phyloP scores from a whole-genome alignment of 1,284 basidiomycete species.

The Apiotrichum veenhuisii region DNA sequence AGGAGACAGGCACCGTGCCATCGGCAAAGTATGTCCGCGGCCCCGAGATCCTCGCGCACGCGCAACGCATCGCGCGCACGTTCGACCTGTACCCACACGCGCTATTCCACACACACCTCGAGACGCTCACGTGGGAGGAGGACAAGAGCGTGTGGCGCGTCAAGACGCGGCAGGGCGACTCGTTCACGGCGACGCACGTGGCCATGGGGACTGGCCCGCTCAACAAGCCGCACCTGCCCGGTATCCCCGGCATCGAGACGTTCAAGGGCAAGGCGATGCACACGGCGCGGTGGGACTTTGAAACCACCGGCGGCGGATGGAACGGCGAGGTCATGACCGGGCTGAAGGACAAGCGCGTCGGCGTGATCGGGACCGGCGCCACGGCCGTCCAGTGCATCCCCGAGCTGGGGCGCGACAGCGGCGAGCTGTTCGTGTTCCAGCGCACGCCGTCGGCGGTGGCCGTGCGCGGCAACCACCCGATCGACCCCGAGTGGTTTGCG shows the following conservation, averaged over 20 bases:
- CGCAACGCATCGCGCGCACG: constrained; percentile 10
- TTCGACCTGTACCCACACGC: constrained; percentile 15
- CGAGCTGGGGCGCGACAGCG: constrained; percentile 5
- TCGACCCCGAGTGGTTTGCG: constrained; percentile 18
- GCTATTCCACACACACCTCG: constrained; percentile 17
- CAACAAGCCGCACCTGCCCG: constrained; percentile 12
- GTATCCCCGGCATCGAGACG: constrained; percentile 8
- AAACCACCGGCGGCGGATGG: constrained; percentile 12
- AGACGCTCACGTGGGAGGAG: constrained; percentile 12
- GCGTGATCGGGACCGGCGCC: constrained; percentile 13
- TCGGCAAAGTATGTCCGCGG: constrained; percentile 14
- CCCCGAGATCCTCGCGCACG: constrained; percentile 16
- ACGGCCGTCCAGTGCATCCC: constrained; percentile 14
- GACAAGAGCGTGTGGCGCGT: constrained; percentile 6
- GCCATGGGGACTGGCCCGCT: constrained; percentile 15
- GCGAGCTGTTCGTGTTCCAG: constrained; percentile 18
- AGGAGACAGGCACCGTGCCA: constrained; percentile 12
- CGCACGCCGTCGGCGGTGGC: constrained; percentile 15
- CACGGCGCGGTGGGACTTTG: constrained; percentile 17
- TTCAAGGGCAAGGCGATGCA: constrained; percentile 17
- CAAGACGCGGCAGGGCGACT: constrained; percentile 15
- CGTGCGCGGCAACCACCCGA: constrained; percentile 14
- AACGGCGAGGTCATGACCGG: constrained; percentile 6
- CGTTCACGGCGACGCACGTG: constrained; percentile 14
- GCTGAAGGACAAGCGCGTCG: constrained; percentile 14